Conservation (phyloP, 2,329 filamentous ascomycete species). For the Endocalyx cinctus region DNA sequence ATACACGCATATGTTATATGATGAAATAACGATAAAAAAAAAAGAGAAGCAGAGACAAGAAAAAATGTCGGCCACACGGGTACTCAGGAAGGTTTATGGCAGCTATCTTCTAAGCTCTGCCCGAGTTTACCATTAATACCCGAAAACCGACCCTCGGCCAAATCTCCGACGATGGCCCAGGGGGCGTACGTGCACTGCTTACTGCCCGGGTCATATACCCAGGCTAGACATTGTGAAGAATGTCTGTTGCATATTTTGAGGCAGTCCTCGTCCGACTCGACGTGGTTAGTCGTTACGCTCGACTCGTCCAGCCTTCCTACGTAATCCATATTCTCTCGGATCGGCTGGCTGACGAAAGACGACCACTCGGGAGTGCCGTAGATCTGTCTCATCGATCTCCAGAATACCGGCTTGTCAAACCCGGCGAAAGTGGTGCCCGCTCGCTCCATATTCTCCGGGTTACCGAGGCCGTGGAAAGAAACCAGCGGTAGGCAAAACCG, state of each 20-base stretch:
- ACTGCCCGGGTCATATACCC: constrained; percentile 41
- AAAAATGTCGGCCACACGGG: background rate
- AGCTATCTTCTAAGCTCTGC: constrained; percentile 18
- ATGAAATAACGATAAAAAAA: no score
- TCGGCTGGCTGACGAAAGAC: constrained; percentile 31
- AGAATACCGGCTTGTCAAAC: constrained; percentile 37
- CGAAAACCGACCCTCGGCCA: constrained; percentile 28
- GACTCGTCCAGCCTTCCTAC: constrained; percentile 45
- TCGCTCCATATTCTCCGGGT: constrained; percentile 39
- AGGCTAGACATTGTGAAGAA: constrained; percentile 42
- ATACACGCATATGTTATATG: no score
- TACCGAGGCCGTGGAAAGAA: constrained; percentile 48
- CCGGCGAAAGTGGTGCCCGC: constrained; percentile 38
- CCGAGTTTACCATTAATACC: constrained; percentile 33
- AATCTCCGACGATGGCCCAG: constrained; percentile 45
- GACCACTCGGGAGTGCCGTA: constrained; percentile 39
- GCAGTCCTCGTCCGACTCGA: constrained; percentile 38
- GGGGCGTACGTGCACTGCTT: constrained; percentile 41
- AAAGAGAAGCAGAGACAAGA: constrained; percentile 1
- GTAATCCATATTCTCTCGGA: constrained; percentile 39
- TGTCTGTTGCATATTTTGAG: constrained; percentile 36
- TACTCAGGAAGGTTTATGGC: constrained; percentile 10
- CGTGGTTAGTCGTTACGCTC: constrained; percentile 31
- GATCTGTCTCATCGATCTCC: constrained; percentile 46
- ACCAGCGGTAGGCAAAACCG: constrained; percentile 50